These are phyloP conservation scores for Mycotypha africana DNA, from an alignment of 371 early-diverging fungal species.

Conservation along the genomic window DNA sequence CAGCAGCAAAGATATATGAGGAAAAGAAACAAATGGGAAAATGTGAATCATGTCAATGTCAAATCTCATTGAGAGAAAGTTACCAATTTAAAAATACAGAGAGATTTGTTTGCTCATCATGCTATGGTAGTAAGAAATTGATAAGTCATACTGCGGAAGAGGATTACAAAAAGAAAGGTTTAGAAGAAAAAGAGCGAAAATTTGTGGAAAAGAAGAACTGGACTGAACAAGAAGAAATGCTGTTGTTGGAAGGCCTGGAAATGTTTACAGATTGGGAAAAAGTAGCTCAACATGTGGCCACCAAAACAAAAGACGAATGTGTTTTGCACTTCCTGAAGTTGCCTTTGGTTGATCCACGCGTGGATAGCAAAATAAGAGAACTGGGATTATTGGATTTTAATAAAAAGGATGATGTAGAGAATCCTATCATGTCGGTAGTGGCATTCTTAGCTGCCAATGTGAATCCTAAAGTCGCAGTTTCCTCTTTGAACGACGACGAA, in stretches of 20 bases:
- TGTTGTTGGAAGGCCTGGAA: slow-evolving; percentile 38
- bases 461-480: slow-evolving; percentile 88
- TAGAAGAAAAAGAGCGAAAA: no score
- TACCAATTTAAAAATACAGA: background rate
- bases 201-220: slow-evolving; percentile 6
- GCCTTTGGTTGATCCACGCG: slow-evolving; percentile 64
- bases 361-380: slow-evolving; percentile 39
- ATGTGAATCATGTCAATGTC: slow-evolving; percentile 6
- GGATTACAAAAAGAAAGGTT: slow-evolving; percentile 10
- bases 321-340: slow-evolving; percentile 36
- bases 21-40: background rate
- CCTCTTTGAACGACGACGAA: slow-evolving; percentile 36
- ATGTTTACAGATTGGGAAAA: slow-evolving; percentile 35
- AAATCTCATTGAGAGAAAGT: background rate
- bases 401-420: slow-evolving; percentile 68
- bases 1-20: background rate
- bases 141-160: slow-evolving; percentile 3
- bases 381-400: slow-evolving; percentile 43
- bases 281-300: slow-evolving; percentile 35
- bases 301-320: slow-evolving; percentile 36
- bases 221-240: slow-evolving; percentile 37
- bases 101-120: slow-evolving; percentile 5
- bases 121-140: slow-evolving; percentile 5
- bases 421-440: slow-evolving; percentile 94
- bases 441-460: slow-evolving; percentile 95